Evolutionary conservation across 768 basidiomycete genomes (phyloP).

Genomic region (Auricularia sp.): DNA sequence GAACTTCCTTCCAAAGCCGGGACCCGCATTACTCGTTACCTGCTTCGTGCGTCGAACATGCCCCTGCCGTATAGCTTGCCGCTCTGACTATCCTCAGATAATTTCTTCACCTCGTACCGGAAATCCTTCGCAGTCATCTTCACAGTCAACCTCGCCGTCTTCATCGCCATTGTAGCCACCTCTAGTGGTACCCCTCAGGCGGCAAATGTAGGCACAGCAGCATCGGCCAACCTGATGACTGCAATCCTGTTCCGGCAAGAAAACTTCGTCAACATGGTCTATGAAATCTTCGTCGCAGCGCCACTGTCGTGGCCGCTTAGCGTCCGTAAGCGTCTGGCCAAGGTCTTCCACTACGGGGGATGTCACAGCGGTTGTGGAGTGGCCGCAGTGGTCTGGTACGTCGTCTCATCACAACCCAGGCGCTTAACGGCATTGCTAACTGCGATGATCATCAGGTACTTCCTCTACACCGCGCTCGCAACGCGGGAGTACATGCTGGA

Average conservation of each 20-base stretch:
- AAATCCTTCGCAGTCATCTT: neutral
- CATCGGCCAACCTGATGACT: constrained; percentile 1
- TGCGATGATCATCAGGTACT: neutral
- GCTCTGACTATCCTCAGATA: neutral
- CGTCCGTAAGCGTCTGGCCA: neutral
- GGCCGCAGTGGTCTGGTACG: constrained; percentile 9
- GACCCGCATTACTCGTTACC: neutral
- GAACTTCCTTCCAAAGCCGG: neutral
- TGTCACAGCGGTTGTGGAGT: constrained; percentile 6
- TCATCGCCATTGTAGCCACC: neutral
- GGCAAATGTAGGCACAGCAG: neutral
- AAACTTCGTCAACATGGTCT: constrained; percentile 1
- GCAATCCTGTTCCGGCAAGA: constrained; percentile 3
- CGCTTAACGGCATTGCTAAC: too few relatives aligned
- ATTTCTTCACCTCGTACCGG: neutral
- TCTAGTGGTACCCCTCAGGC: neutral
- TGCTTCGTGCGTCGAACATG: neutral
- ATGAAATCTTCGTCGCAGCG: neutral
- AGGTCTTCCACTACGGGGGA: constrained; percentile 2
- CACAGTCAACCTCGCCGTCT: neutral
- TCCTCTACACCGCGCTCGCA: constrained; percentile 9
- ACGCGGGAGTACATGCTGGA: neutral
- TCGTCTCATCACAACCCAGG: too few relatives aligned
- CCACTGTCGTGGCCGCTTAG: neutral
- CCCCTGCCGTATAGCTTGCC: neutral